A percentile compares a stretch with the other conserved stretches of the same genome.
These are phyloP conservation scores for Tuber indicum DNA, from an alignment of 495 filamentous ascomycete genomes.

Conservation along the genomic window DNA sequence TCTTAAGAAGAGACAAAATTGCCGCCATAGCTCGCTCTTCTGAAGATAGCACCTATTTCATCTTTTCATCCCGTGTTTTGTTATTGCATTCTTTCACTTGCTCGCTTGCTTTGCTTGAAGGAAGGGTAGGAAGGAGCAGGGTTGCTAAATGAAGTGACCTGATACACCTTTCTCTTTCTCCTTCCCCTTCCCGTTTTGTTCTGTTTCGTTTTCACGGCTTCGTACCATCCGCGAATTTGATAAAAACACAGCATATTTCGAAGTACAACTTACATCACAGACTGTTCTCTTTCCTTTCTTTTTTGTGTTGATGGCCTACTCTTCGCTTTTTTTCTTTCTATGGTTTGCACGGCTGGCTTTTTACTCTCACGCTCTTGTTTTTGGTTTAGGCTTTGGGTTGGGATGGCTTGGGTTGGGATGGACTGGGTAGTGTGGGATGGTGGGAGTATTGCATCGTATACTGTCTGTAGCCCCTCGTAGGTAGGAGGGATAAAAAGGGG, in stretches of 20 bases:
- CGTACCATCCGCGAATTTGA: not conserved
- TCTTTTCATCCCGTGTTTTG: not conserved
- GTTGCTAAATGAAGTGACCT: not conserved
- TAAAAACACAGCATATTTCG: not conserved
- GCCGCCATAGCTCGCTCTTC: not conserved
- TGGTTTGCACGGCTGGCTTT: not conserved
- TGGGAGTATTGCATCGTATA: not conserved
- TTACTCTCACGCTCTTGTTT: not conserved
- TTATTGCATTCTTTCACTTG: not conserved
- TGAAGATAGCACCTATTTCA: not conserved
- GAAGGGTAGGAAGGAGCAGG: not conserved
- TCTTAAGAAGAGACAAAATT: not conserved
- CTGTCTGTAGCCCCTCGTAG: not conserved
- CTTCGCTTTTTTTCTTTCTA: not conserved
- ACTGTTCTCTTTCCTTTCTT: not conserved
- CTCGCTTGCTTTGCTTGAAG: not conserved
- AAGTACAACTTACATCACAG: not conserved
- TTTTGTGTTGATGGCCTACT: not conserved
- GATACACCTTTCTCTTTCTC: not conserved
- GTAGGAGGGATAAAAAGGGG: not conserved
- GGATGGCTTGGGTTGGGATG: not conserved
- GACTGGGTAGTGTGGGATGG: not conserved
- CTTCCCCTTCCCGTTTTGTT: not conserved
- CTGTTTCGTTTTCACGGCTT: not conserved
- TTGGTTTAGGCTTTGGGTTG: not conserved